Base-by-base conservation (phyloP, 2,329 filamentous ascomycete species). In the Byssothecium circinans region DNA sequence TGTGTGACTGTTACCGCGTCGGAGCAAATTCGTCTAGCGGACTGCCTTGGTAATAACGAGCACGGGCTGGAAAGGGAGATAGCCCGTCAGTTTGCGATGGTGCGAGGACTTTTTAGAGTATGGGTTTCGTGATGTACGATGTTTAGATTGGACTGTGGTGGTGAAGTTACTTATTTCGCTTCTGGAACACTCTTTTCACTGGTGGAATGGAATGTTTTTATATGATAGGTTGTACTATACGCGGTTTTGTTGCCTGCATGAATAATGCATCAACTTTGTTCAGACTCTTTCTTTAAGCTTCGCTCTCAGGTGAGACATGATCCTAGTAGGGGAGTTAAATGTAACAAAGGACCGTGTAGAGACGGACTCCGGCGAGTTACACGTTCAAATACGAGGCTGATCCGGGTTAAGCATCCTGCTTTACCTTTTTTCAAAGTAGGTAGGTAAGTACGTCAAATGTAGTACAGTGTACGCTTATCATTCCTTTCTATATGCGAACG, bases 11-110 rank as follows among this genome's bases (percentile, higher is more conserved):
- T 52, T 12, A 52, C 50, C 2, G 46, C 45, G 2, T 46, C 45
- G 6, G 42, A 37, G 34, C 45, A 49, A 19, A 47, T 49, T 8
- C 38, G 34, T 12, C 46, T 46, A 0, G 49, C 45, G n/a, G 49
- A 52, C 23, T 52, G 45, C 20, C 14, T 52, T 33, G 34, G 33
- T n/a, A 8, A 30, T 14, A 43, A 46, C 3, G 27, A 41, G 35
- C 20, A 35, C 2, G 50, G 50, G 41, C 20, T 12, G 45, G 50
- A 2, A 7, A 22, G 2, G 50, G 42, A 2, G 46, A 37, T 8
- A 19, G 35, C 10, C 49, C 45, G 2, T 30, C 20, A 34, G 38
- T 42, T 18, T 49, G 45, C n/a, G 41, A 49, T 46, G 38, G 42
- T 3, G 43, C 37, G 8, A 19, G 17, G 11, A 20, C n/a, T 25